Percentiles rank a stretch among this genome's conserved stretches.
phyloP scores from a whole-genome alignment of 768 basidiomycete genomes.

The Suillus brevipes region DNA sequence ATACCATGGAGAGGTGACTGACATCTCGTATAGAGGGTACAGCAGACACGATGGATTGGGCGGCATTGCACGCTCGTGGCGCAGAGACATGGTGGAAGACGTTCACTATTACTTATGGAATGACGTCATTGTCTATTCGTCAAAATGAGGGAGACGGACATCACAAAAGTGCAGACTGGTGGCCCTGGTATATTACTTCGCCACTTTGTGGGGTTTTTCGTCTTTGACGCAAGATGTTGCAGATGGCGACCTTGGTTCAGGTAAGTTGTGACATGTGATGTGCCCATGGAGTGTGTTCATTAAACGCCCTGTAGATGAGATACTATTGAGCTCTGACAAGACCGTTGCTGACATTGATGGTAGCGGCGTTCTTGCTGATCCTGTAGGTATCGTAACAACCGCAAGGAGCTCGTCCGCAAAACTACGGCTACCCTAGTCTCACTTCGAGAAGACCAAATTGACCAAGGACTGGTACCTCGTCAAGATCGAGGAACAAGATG shows the following conservation, averaged over 20 bases:
- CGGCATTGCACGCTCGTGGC: slow-evolving; percentile 90
- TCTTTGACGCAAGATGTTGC: slow-evolving; percentile 13
- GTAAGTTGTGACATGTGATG: slow-evolving; percentile 45
- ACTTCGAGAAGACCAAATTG: slow-evolving; percentile 85
- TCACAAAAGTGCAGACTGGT: slow-evolving; percentile 97
- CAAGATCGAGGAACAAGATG: slow-evolving; percentile 90
- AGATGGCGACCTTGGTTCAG: slow-evolving; percentile 97
- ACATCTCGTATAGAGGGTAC: slow-evolving; percentile 70
- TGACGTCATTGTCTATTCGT: slow-evolving; percentile 93
- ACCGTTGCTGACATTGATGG: slow-evolving; percentile 94
- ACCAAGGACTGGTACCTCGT: slow-evolving; percentile 93
- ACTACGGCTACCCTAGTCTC: slow-evolving; percentile 72
- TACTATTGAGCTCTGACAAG: slow-evolving; percentile 92
- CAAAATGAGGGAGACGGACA: slow-evolving; percentile 90
- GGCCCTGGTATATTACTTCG: slow-evolving; percentile 63
- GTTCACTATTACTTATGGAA: slow-evolving; percentile 87
- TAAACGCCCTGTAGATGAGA: slow-evolving; percentile 67
- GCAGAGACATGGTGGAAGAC: slow-evolving; percentile 99
- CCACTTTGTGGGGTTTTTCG: not conserved
- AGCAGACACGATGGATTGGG: slow-evolving; percentile 99
- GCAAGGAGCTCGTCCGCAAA: slow-evolving; percentile 89
- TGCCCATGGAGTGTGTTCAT: not conserved
- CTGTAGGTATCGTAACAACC: slow-evolving; percentile 83
- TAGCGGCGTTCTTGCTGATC: slow-evolving; percentile 92
- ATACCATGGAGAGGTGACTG: too few species aligned